phyloP scores from a whole-genome alignment of 1,284 basidiomycete genomes.

The Ustilago loliicola region DNA sequence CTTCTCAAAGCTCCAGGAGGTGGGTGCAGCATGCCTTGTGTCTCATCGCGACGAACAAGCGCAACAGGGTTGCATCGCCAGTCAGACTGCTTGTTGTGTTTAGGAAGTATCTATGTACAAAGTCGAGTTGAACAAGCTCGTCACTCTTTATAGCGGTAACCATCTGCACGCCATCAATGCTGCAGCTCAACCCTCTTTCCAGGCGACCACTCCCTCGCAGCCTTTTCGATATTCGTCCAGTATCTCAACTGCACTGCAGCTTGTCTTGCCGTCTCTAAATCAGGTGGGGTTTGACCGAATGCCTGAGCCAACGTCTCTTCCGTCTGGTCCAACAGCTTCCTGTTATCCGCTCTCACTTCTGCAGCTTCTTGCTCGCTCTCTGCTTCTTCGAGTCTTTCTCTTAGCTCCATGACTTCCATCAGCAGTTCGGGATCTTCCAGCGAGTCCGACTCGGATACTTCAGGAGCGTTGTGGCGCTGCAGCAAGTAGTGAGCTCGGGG shows the following conservation, averaged over 20 bases:
- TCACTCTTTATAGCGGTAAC: neutral
- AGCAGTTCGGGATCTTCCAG: conserved; percentile 65
- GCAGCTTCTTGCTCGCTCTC: conserved; percentile 56
- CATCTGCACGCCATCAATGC: conserved; percentile 34
- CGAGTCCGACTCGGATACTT: conserved; percentile 56
- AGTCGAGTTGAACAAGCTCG: neutral
- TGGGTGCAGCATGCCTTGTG: neutral
- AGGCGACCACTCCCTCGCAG: conserved; percentile 64
- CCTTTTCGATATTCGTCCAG: conserved; percentile 68
- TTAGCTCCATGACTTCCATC: conserved; percentile 68
- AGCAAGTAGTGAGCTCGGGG: conserved; percentile 61
- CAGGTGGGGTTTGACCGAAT: conserved; percentile 46
- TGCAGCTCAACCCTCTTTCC: conserved; percentile 63
- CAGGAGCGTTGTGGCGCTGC: conserved; percentile 38
- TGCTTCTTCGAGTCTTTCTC: conserved; percentile 63
- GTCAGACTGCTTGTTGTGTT: too few relatives aligned
- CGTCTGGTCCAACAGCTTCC: conserved; percentile 39
- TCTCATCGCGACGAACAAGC: neutral
- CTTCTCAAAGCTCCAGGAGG: neutral
- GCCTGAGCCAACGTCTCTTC: conserved; percentile 47
- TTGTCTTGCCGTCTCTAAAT: conserved; percentile 48
- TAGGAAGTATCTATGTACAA: conserved; percentile 8
- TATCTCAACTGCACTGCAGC: conserved; percentile 64
- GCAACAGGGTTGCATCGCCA: neutral
- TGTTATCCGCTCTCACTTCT: conserved; percentile 53